A percentile compares a stretch with the other conserved stretches of the same genome.
Conservation (phyloP, 23 red algal genomes). For the Gracilariopsis chorda region DNA sequence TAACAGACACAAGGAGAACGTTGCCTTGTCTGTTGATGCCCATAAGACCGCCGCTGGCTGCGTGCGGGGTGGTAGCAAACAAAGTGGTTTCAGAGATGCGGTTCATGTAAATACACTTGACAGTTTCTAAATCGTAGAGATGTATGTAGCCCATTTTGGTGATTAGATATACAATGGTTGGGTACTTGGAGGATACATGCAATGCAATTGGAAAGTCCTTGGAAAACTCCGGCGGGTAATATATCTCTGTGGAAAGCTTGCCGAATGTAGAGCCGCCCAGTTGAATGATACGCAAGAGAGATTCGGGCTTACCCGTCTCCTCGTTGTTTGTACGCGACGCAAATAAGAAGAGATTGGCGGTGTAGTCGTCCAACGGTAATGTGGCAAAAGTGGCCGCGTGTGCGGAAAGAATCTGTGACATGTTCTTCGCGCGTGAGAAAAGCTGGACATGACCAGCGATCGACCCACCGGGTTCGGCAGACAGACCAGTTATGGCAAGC, state of each 20-base stretch:
- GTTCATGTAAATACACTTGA: constrained; percentile 92
- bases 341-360: constrained; percentile 55
- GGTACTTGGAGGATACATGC: constrained; percentile 69
- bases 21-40: constrained; percentile 87
- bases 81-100: constrained; percentile 80
- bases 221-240: constrained; percentile 72
- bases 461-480: background rate
- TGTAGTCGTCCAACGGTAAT: constrained; percentile 16
- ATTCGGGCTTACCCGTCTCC: constrained; percentile 14
- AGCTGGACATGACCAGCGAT: constrained; percentile 88
- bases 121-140: constrained; percentile 82
- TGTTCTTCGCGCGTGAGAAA: constrained; percentile 71
- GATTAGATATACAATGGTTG: constrained; percentile 74
- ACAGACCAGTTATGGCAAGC: constrained; percentile 67
- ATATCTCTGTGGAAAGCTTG: constrained; percentile 82
- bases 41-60: constrained; percentile 76
- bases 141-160: constrained; percentile 94
- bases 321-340: constrained; percentile 25
- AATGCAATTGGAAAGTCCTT: constrained; percentile 82
- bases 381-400: constrained; percentile 81
- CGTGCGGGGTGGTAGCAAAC: constrained; percentile 70
- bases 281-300: constrained; percentile 79
- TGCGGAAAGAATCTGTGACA: constrained; percentile 79
- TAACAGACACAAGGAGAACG: constrained; percentile 71
- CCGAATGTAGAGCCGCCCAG: constrained; percentile 80